Conservation (phyloP, 768 basidiomycete genomes). For the Pleurotus sapidus region DNA sequence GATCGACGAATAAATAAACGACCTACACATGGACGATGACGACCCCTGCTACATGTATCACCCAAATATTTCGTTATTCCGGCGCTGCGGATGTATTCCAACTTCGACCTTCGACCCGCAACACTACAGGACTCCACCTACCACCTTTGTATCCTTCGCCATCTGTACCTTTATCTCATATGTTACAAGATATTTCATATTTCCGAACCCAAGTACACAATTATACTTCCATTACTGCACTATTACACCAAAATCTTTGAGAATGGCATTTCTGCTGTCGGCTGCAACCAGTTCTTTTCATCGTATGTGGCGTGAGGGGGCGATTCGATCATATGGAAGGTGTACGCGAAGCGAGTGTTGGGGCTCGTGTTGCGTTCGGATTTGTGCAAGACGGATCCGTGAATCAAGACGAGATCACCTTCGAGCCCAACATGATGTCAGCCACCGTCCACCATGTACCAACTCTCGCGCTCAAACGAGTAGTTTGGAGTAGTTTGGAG, state of each 20-base stretch:
- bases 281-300: conserved; percentile 94
- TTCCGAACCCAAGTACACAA: no score
- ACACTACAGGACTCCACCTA: no score
- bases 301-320: conserved; percentile 73
- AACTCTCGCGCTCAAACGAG: background rate
- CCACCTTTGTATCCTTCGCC: no score
- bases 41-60: background rate
- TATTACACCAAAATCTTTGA: conserved; percentile 20
- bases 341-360: conserved; percentile 88
- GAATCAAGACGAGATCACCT: conserved; percentile 93
- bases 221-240: no score
- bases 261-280: conserved; percentile 82
- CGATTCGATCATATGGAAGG: conserved; percentile 92
- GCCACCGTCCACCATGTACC: no score
- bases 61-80: no score
- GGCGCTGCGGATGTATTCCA: no score
- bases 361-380: conserved; percentile 82
- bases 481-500: background rate
- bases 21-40: background rate
- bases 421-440: background rate
- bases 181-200: no score
- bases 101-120: no score
- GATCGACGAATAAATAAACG: background rate
- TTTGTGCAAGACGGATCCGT: conserved; percentile 91
- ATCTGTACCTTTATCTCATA: no score